Evolutionary conservation across 2,329 filamentous ascomycete genomes (phyloP).

Genomic region (Trichoderma koningiopsis): DNA sequence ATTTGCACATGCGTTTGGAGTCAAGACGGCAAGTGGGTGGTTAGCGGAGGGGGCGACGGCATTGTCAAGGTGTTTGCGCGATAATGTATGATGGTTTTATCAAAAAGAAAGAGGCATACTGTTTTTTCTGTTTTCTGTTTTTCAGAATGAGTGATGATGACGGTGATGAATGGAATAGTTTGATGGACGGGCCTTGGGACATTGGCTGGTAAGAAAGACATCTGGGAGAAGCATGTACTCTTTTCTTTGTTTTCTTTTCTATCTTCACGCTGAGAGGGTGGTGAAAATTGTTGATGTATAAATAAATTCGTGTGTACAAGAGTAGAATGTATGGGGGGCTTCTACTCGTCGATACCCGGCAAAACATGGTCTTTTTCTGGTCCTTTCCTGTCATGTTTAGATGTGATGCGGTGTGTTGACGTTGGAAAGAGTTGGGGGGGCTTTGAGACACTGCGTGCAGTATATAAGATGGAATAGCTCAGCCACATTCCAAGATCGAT

Average conservation of each 20-base stretch:
- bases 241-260: neutral
- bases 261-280: constrained; percentile 4
- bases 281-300: constrained; percentile 4
- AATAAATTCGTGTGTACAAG: constrained; percentile 3
- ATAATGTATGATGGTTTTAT: constrained; percentile 36
- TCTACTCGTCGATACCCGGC: constrained; percentile 41
- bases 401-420: neutral
- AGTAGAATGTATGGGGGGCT: constrained; percentile 24
- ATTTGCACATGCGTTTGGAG: constrained; percentile 96
- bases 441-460: neutral
- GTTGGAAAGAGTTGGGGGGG: too few species aligned
- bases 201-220: neutral
- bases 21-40: constrained; percentile 90
- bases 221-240: neutral
- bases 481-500: neutral
- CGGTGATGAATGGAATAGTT: constrained; percentile 19
- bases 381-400: neutral
- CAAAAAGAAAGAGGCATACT: neutral
- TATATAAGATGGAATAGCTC: neutral
- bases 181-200: constrained; percentile 10
- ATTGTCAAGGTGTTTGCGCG: constrained; percentile 88
- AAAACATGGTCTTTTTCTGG: constrained; percentile 25
- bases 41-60: constrained; percentile 91
- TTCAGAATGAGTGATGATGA: constrained; percentile 5
- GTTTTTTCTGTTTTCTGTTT: neutral